Evolutionary conservation across 2,329 filamentous ascomycete species (phyloP), one percentile per base, ranked within the genome.

Genomic region (Colletotrichum noveboracense): DNA sequence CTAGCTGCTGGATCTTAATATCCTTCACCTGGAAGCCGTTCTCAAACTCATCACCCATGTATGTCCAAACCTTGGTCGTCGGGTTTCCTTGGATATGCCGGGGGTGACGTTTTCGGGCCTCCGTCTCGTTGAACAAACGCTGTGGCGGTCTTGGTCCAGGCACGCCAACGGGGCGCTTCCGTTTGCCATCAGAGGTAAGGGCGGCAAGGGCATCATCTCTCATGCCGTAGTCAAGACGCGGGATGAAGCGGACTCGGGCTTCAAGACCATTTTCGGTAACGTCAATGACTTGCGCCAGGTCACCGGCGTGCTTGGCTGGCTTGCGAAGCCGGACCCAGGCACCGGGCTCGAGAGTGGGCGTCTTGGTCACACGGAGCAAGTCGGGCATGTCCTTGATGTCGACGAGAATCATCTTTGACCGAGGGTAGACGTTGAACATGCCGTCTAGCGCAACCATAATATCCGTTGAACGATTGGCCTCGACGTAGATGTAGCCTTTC

Each of bases 361-460:
- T 96, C 87, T 98, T 98, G 76, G 92, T 93, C 32, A 98, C 95
- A 67, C 96, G 93, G 21, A 99, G 89, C n/a, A 99, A 90, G 85
- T 98, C 97, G 3, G 97, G 96, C 93, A 98, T 98, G 85, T 99
- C 97, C 84, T 98, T 98, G 81, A 98, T 96, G 65, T 97, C 95
- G 56, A 99, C 95, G 67, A 98, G 88, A 60, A 96, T 91, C 86
- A 97, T 93, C 85, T 96, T 97, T 32, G 92, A 94, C 72, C 95
- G 93, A 70, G 96, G 95, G 83, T 98, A 99, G 48, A 98, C 94
- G 81, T 98, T 96, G 76, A 95, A 91, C 81, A 99, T 91, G 56
- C 93, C 94, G 77, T 98, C 95, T 56, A 98, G 88, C 9, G 95
- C 95, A 68, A 93, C 89, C 81, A 96, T 88, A 78, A 98, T 95